Percentiles rank a stretch among this genome's conserved stretches.
These are phyloP conservation scores for Cytospora piceicola DNA, from an alignment of 2,329 filamentous ascomycete species.

Conservation along the genomic window DNA sequence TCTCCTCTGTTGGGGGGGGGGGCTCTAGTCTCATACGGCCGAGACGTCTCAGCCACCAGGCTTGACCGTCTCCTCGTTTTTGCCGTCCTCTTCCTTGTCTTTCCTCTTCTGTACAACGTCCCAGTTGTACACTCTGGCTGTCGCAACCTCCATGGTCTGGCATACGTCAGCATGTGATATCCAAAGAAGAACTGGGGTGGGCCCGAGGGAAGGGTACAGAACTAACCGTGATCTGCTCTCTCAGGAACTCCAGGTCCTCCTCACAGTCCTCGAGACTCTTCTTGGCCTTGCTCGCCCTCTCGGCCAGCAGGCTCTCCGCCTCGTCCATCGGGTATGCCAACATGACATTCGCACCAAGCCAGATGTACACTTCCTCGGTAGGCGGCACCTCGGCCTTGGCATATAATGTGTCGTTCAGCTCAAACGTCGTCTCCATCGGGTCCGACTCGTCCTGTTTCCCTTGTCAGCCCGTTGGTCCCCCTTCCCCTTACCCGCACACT, in stretches of 20 bases:
- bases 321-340: conserved; percentile 89
- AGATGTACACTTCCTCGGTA: conserved; percentile 91
- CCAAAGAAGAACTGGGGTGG: neutral
- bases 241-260: conserved; percentile 92
- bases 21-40: neutral
- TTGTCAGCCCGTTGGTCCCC: neutral
- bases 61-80: conserved; percentile 42
- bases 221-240: conserved; percentile 92
- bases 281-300: conserved; percentile 80
- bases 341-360: conserved; percentile 99
- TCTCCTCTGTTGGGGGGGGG: conserved; percentile 5
- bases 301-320: conserved; percentile 75
- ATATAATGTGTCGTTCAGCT: conserved; percentile 94
- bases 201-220: neutral
- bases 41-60: conserved; percentile 35
- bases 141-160: conserved; percentile 93
- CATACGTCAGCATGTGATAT: conserved; percentile 12
- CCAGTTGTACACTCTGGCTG: conserved; percentile 98
- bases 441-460: conserved; percentile 54
- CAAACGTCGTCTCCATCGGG: conserved; percentile 88
- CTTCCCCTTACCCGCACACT: neutral
- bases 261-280: conserved; percentile 84
- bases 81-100: conserved; percentile 71
- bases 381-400: conserved; percentile 82
- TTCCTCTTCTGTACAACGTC: conserved; percentile 95